Percentiles rank a stretch among this genome's conserved stretches.
Evolutionary conservation across 2,329 filamentous ascomycete genomes (phyloP).

Genomic region (Taxawa tesnikishii): DNA sequence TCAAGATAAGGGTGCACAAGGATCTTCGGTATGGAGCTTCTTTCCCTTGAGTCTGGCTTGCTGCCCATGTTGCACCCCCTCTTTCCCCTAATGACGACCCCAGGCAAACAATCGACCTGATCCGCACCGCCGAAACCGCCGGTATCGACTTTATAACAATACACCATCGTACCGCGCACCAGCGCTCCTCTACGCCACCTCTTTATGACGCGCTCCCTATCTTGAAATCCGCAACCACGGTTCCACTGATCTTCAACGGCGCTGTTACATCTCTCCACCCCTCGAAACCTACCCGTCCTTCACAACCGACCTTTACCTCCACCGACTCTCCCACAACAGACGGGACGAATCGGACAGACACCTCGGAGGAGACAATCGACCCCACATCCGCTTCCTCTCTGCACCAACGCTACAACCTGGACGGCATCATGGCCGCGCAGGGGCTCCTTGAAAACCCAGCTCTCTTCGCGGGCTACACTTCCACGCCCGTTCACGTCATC

Average conservation of each 20-base stretch:
- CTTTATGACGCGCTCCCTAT: slow-evolving; percentile 47
- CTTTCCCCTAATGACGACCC: neutral
- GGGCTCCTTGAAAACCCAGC: slow-evolving; percentile 57
- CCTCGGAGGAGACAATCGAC: no score
- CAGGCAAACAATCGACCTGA: slow-evolving; percentile 42
- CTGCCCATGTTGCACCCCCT: neutral
- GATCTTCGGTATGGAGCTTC: slow-evolving; percentile 39
- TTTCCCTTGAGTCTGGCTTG: neutral
- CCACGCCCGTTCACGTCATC: slow-evolving; percentile 51
- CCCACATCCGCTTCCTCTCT: no score
- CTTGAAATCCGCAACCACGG: slow-evolving; percentile 37
- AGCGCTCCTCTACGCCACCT: slow-evolving; percentile 49
- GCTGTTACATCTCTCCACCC: slow-evolving; percentile 52
- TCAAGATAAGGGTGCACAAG: slow-evolving; percentile 58
- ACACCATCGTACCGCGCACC: slow-evolving; percentile 52
- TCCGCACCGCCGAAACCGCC: slow-evolving; percentile 48
- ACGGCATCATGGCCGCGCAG: slow-evolving; percentile 57
- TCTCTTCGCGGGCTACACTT: slow-evolving; percentile 45
- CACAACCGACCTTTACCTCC: no score
- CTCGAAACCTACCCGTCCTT: no score
- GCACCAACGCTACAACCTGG: slow-evolving; percentile 16
- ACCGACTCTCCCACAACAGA: no score
- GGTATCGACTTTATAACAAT: slow-evolving; percentile 58
- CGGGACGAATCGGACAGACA: no score
- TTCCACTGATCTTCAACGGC: slow-evolving; percentile 57